Evolutionary conservation across 2,329 filamentous ascomycete genomes (phyloP).

Genomic region (Fusarium foetens): DNA sequence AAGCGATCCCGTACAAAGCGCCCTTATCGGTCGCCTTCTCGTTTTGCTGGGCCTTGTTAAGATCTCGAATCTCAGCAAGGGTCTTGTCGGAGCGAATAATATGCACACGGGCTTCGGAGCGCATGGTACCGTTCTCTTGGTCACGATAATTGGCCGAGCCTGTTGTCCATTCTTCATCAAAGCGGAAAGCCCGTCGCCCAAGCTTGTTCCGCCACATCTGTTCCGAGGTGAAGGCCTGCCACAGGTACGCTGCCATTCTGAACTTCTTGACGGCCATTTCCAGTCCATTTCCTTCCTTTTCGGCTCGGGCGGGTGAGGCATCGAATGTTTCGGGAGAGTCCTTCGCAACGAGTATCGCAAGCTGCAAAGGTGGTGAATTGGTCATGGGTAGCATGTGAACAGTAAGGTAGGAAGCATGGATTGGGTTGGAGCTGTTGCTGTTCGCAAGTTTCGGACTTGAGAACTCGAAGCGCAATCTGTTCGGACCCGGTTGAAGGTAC

Average conservation of each 20-base stretch:
- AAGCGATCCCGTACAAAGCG: constrained; percentile 80
- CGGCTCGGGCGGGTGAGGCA: constrained; percentile 76
- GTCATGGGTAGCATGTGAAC: constrained; percentile 87
- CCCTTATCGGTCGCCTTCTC: constrained; percentile 73
- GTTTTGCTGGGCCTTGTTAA: constrained; percentile 83
- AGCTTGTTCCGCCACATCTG: constrained; percentile 94
- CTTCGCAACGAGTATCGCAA: constrained; percentile 87
- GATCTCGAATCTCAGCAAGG: constrained; percentile 81
- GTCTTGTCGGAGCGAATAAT: constrained; percentile 86
- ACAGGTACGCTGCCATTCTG: constrained; percentile 93
- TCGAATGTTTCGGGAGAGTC: constrained; percentile 91
- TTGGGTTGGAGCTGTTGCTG: constrained; percentile 70
- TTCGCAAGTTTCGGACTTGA: constrained; percentile 81
- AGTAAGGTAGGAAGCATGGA: constrained; percentile 82
- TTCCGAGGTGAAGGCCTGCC: constrained; percentile 97
- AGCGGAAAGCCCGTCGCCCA: constrained; percentile 85
- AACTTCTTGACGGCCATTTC: constrained; percentile 88
- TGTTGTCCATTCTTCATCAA: constrained; percentile 94
- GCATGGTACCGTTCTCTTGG: constrained; percentile 74
- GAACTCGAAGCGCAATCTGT: constrained; percentile 89
- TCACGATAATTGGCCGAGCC: constrained; percentile 84
- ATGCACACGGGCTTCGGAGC: constrained; percentile 91
- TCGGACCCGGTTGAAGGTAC: constrained; percentile 90
- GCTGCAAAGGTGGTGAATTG: constrained; percentile 83
- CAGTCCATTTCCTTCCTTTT: constrained; percentile 83